Percentiles rank a stretch among this genome's conserved stretches.
These are phyloP conservation scores for Spatholobus suberectus DNA, from an alignment of 306 rosid species.

Conservation along the genomic window DNA sequence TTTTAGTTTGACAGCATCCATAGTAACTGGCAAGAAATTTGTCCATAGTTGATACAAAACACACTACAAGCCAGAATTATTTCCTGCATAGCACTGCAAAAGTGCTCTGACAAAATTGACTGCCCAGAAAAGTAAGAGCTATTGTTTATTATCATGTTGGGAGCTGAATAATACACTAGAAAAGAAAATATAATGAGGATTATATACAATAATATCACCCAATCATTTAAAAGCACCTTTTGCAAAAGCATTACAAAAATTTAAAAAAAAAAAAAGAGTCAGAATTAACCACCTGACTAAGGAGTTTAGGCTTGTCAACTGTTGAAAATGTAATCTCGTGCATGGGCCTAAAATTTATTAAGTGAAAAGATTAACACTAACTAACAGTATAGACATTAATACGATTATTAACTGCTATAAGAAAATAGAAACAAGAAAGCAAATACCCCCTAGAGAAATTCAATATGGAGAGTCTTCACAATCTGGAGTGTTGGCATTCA, in stretches of 20 bases:
- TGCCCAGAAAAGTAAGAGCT: conserved; percentile 30
- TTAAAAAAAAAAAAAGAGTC: background rate
- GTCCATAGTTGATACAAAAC: conserved; percentile 19
- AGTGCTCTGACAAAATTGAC: conserved; percentile 31
- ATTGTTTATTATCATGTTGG: conserved; percentile 22
- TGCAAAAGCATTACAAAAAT: background rate
- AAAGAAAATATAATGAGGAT: conserved; percentile 25
- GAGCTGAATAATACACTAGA: conserved; percentile 26
- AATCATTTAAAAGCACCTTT: conserved; percentile 17
- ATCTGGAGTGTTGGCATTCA: conserved; percentile 14
- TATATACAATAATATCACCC: conserved; percentile 17
- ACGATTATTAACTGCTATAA: conserved; percentile 14
- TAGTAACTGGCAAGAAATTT: conserved; percentile 28
- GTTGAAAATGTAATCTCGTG: conserved; percentile 98
- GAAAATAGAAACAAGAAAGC: conserved; percentile 13
- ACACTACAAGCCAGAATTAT: conserved; percentile 20
- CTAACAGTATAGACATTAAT: conserved; percentile 27
- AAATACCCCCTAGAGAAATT: background rate
- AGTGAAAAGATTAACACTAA: conserved; percentile 33
- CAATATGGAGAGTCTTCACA: background rate
- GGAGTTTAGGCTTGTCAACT: conserved; percentile 92
- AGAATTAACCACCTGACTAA: conserved; percentile 84
- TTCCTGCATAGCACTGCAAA: conserved; percentile 32
- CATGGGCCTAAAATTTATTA: conserved; percentile 77
- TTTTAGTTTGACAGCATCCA: conserved; percentile 21